Evolutionary conservation across 2,329 filamentous ascomycete genomes (phyloP), one percentile per base, ranked within the genome.

Genomic region (Orbilia blumenaviensis): DNA sequence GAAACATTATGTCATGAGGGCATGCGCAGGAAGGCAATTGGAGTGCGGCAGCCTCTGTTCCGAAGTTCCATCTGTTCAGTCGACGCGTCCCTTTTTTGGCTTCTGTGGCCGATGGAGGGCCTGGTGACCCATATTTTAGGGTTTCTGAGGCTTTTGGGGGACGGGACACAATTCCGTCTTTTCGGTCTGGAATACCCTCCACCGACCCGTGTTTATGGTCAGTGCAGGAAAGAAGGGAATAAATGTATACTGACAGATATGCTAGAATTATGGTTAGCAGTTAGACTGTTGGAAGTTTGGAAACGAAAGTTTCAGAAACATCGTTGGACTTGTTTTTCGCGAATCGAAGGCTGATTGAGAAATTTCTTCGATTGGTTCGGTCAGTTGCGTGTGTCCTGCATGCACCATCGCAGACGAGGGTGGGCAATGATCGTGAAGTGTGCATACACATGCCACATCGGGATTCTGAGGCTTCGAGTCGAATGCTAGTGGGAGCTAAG

Each of bases 1-100:
- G 72, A 76, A 76, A 76, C 64, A 69, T 69, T 69, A 76, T 76
- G 72, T 76, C 72, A 76, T 69, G 72, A 60, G 72, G 42, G 27
- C 54, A 64, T 60, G 36, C 27, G 29, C 23, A 21, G 62, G 34
- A 50, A 54, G 68, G 41, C 12, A 34, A 58, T 52, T 29, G 60
- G 16, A 74, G 62, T 63, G 62, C 62, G 48, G 69, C 67, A 58
- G 25, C 60, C 54, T n/a, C 46, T 32, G 29, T 48, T 64, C 41
- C 23, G 27, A 29, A 44, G 32, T 46, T 18, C 34, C 16, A 29
- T 21, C 66, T 63, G 52, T 44, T 34, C 42, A 29, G 16, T 48
- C 25, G 46, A 71, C 66, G 66, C 66, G 66, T 71, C 41, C 36
- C 23, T 56, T 68, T 68, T 61, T 50, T 38, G 48, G 16, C 46